Base-by-base conservation (phyloP, 495 filamentous ascomycete species). In the Annulohypoxylon maeteangense region DNA sequence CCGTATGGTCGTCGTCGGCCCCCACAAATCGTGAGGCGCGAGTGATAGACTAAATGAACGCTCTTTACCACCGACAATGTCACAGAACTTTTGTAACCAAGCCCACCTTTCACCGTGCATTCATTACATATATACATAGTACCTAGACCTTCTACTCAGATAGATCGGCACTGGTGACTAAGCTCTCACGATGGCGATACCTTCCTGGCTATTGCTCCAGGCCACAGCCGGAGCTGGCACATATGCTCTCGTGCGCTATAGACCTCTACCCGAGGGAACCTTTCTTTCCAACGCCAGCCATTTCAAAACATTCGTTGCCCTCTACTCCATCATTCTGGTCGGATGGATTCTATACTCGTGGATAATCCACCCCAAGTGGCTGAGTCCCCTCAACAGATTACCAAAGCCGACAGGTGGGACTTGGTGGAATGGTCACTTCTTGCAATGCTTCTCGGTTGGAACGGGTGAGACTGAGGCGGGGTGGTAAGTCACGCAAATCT, bases 371-470 rank as follows among this genome's bases (percentile, higher is more conserved):
- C 55, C 55, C 5, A 59, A 59, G n/a, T 59, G 36, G 34, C 36
- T 59, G 55, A 59, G 22, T 45, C 55, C 55, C 7, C 36, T 59
- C 12, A 59, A 59, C 38, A 59, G 45, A 44, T 20, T 59, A 10
- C 55, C 55, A 11, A 59, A 59, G 36, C 55, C 55, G 11, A 7
- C 36, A 10, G 55, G 55, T 16, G 55, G 61, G n/a, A 55, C 11
- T 36, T 65, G 31, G 31, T 65, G 61, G 61, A 65, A 65, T 20
- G 61, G 61, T 11, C 48, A 65, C 48, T 51, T 54, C 31, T 25
- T 31, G 20, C 18, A 20, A 11, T 29, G 45, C 48, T 65, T 65
- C 25, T 53, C 47, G 20, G 61, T 44, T 25, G 48, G 44, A 1
- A 65, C 44, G 10, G 61, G 47, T 1, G 61, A 51, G 31, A 40